Evolutionary conservation across 164 flowering plant species (phyloP), one percentile per base, ranked within the genome.

Genomic region (Annona cherimola): DNA sequence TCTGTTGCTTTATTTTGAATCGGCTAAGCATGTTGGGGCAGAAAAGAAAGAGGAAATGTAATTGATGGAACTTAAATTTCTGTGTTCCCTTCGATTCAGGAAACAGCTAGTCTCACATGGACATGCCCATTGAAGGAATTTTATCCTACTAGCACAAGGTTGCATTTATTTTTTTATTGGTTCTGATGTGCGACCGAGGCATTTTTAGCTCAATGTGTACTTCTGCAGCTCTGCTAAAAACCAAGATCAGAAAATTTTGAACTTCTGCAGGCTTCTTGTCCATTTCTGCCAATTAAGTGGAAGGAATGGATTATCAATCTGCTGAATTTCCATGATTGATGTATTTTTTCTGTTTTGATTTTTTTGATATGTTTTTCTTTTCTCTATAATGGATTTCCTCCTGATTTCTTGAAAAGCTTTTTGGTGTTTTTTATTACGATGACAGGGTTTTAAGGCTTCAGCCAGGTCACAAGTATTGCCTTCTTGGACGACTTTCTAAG

Each of bases 371-470:
- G 9, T 50, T 8, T 50, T 16, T 50, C 2, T 2, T 8, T 50
- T 50, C 9, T 50, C 18, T 50, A 16, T 16, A 39, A 44, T 45
- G 4, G 46, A 5, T 64, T 75, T 14, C 66, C 6, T 20, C 45
- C 9, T 26, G 4, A 18, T 35, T 67, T 67, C 50, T 60, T 54
- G 39, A n/a, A 26, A 26, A 26, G 0, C 35, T 26, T 26, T 50
- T 50, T 50, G 8, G 8, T 50, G 2, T 4, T 3, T 3, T 50
- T 50, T 50, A 12, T 63, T n/a, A 62, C 57, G 42, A 67, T 68
- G 42, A 61, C 74, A 89, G 97, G 90, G 98, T 91, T 60, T 83
- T 91, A 92, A 88, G 98, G 85, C 94, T 93, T 75, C 92, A 89
- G 74, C 82, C 87, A 69, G 98, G 98, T 1, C 98, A 90, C 78